phyloP scores from a whole-genome alignment of 768 basidiomycete species.

The Mrakia gelida region DNA sequence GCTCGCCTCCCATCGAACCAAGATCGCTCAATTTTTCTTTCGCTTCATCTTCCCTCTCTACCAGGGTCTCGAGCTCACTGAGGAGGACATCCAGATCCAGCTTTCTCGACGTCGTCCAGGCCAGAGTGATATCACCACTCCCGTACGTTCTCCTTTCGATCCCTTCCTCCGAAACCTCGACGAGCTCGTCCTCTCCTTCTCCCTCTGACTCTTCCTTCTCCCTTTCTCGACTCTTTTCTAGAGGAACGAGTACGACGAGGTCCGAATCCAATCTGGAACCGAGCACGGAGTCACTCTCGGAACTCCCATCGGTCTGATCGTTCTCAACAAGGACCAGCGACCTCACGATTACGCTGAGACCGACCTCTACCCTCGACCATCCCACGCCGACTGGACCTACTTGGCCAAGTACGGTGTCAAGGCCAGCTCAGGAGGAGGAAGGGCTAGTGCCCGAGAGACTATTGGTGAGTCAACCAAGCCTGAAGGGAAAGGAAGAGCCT shows the following conservation, averaged over 20 bases:
- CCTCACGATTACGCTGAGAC: slow-evolving; percentile 99
- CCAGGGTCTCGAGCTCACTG: slow-evolving; percentile 75
- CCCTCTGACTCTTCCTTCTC: neutral
- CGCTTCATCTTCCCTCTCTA: neutral
- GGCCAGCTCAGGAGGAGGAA: slow-evolving; percentile 92
- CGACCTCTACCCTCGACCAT: slow-evolving; percentile 92
- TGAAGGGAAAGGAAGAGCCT: neutral
- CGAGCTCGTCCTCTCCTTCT: neutral
- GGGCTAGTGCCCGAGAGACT: slow-evolving; percentile 92
- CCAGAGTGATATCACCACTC: slow-evolving; percentile 93
- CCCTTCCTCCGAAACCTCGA: neutral
- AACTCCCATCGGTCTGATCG: slow-evolving; percentile 93
- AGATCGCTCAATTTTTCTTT: neutral
- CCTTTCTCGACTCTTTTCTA: slow-evolving; percentile 39
- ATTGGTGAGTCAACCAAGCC: slow-evolving; percentile 58
- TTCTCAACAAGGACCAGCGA: slow-evolving; percentile 95
- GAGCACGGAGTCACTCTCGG: slow-evolving; percentile 94
- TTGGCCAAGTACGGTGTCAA: slow-evolving; percentile 96
- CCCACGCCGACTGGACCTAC: slow-evolving; percentile 97
- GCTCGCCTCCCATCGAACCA: neutral
- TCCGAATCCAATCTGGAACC: slow-evolving; percentile 85
- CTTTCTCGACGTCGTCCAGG: slow-evolving; percentile 87
- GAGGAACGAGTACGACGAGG: slow-evolving; percentile 93
- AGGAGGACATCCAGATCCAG: slow-evolving; percentile 84
- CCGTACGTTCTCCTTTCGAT: slow-evolving; percentile 50